Evolutionary conservation across 495 filamentous ascomycete genomes (phyloP).

Genomic region (Tuber aestivum): DNA sequence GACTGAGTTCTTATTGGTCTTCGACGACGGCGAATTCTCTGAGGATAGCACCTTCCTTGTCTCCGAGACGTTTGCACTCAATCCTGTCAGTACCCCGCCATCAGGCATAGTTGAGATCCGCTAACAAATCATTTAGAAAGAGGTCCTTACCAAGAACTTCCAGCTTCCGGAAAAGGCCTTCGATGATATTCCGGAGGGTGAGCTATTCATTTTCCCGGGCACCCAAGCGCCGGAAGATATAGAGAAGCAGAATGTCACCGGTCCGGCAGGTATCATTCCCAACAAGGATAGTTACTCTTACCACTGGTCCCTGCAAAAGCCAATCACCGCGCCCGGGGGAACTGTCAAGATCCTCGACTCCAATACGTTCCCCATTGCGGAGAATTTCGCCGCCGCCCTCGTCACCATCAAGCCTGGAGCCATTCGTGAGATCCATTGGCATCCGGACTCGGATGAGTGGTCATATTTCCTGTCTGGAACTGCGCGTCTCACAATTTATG

Average conservation of each 20-base stretch:
- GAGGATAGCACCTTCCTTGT: conserved; percentile 66
- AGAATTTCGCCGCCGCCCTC: conserved; percentile 57
- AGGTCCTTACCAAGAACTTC: conserved; percentile 60
- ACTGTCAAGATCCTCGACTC: conserved; percentile 65
- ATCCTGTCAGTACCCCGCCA: conserved; percentile 44
- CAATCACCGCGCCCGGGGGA: conserved; percentile 56
- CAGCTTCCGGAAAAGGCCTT: conserved; percentile 53
- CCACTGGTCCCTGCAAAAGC: conserved; percentile 60
- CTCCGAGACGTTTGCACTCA: conserved; percentile 57
- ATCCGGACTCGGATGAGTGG: conserved; percentile 69
- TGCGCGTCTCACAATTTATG: conserved; percentile 62
- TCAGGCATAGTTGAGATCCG: conserved; percentile 17
- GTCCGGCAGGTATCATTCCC: conserved; percentile 54
- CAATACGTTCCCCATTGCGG: conserved; percentile 56
- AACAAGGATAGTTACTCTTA: conserved; percentile 55
- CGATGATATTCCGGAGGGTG: conserved; percentile 53
- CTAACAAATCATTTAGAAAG: conserved; percentile 39
- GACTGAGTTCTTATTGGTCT: conserved; percentile 64
- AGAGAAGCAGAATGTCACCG: conserved; percentile 56
- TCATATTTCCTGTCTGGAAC: conserved; percentile 65
- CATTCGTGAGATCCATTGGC: conserved; percentile 78
- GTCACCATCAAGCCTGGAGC: conserved; percentile 64
- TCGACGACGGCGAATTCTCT: conserved; percentile 63
- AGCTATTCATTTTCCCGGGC: conserved; percentile 67
- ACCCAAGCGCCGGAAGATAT: conserved; percentile 58